Evolutionary conservation across 768 basidiomycete species (phyloP).

Genomic region (Xerocomus brunneocitrinus): DNA sequence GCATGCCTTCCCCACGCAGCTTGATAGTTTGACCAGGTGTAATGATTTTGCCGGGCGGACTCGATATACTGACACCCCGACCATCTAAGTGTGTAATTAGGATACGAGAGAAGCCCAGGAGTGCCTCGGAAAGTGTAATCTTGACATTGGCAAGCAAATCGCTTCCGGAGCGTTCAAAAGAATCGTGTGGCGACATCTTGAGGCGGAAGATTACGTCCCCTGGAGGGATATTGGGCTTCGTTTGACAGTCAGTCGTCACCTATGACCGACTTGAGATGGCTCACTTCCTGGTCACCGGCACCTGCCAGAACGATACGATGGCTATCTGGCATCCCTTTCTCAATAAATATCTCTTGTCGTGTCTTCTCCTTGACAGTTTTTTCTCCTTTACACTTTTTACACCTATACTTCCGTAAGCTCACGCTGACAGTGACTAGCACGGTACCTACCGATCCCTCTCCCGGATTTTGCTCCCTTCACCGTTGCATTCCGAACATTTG

Average conservation of each 20-base stretch:
- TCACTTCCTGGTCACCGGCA: conserved; percentile 86
- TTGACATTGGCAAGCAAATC: conserved; percentile 77
- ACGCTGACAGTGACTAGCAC: background rate
- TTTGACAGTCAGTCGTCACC: conserved; percentile 5
- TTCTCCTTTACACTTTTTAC: conserved; percentile 92
- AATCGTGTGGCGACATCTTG: conserved; percentile 59
- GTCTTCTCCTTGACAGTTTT: conserved; percentile 85
- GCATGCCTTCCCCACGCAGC: conserved; percentile 88
- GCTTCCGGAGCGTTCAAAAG: conserved; percentile 79
- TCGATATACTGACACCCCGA: conserved; percentile 76
- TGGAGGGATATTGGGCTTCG: conserved; percentile 78
- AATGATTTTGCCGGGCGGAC: conserved; percentile 72
- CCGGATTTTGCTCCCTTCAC: conserved; percentile 63
- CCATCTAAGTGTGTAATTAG: conserved; percentile 91
- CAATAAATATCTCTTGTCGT: conserved; percentile 80
- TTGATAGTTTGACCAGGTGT: conserved; percentile 70
- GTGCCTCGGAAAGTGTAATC: conserved; percentile 89
- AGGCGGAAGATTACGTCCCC: conserved; percentile 91
- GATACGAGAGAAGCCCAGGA: conserved; percentile 92
- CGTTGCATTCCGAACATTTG: conserved; percentile 66
- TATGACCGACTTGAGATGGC: conserved; percentile 3
- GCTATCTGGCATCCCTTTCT: conserved; percentile 80
- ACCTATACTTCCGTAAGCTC: conserved; percentile 43
- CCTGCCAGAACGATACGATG: conserved; percentile 87
- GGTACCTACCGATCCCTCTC: conserved; percentile 74